Conservation (phyloP, 78 protist genomes). For the Dictyostelium firmibasis region DNA sequence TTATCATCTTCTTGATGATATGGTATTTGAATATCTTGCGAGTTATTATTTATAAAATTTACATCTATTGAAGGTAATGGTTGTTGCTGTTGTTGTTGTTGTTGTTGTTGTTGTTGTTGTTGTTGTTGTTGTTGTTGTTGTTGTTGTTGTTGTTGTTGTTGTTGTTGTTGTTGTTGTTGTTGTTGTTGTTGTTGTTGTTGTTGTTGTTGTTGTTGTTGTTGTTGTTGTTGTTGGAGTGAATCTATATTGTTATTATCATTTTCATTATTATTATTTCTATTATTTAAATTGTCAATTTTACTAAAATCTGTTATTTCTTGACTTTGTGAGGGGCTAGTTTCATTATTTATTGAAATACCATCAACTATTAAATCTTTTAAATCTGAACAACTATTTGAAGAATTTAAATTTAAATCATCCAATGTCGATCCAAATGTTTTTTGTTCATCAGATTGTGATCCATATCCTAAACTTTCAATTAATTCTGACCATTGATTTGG, state of each 20-base stretch:
- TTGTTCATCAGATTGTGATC: background rate
- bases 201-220: constrained; percentile 10
- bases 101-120: constrained; percentile 7
- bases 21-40: background rate
- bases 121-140: background rate
- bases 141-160: constrained; percentile 10
- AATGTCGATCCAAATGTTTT: background rate
- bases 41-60: background rate
- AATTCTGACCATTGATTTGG: constrained; percentile 11
- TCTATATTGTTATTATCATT: background rate
- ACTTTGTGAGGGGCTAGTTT: background rate
- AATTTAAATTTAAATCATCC: background rate
- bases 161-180: constrained; percentile 8
- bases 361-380: constrained; percentile 3
- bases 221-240: background rate
- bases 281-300: background rate
- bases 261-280: background rate
- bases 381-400: background rate
- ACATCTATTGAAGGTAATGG: background rate
- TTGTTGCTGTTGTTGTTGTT: background rate
- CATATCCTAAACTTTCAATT: background rate
- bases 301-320: background rate
- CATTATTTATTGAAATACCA: background rate
- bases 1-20: background rate
- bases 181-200: background rate